A percentile compares a stretch with the other conserved stretches of the same genome.
Conservation (phyloP, 305 asterid genomes). For the Solanum hybrid region DNA sequence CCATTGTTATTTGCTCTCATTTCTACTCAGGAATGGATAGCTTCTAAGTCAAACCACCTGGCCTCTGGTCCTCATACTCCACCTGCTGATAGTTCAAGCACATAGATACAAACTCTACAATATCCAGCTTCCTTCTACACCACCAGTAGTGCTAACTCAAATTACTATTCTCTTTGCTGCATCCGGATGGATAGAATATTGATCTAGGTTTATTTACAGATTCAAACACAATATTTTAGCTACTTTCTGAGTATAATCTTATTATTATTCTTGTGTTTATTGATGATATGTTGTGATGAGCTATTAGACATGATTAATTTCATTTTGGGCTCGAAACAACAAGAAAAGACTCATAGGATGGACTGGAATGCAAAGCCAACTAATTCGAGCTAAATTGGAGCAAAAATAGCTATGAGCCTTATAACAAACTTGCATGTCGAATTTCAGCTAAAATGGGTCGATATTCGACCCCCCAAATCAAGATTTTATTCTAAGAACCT, state of each 20-base stretch:
- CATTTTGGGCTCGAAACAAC: not conserved
- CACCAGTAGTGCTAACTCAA: not conserved
- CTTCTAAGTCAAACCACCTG: not conserved
- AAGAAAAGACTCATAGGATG: not conserved
- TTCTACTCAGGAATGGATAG: not conserved
- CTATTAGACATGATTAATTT: not conserved
- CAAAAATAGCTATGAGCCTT: not conserved
- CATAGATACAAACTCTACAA: not conserved
- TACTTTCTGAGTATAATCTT: not conserved
- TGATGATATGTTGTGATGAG: not conserved
- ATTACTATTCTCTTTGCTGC: not conserved
- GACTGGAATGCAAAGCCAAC: not conserved
- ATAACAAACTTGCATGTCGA: not conserved
- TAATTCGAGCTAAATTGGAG: not conserved
- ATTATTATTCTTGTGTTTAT: not conserved
- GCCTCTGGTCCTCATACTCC: not conserved
- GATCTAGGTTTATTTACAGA: not conserved
- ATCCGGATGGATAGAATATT: not conserved
- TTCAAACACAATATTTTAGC: not conserved
- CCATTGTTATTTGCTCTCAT: not conserved
- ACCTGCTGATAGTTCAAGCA: not conserved
- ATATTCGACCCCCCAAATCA: not conserved
- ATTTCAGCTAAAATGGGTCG: not conserved
- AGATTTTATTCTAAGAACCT: not conserved
- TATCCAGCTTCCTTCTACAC: not conserved